phyloP scores from a whole-genome alignment of 2,329 filamentous ascomycete genomes.

The Fusarium sp. region DNA sequence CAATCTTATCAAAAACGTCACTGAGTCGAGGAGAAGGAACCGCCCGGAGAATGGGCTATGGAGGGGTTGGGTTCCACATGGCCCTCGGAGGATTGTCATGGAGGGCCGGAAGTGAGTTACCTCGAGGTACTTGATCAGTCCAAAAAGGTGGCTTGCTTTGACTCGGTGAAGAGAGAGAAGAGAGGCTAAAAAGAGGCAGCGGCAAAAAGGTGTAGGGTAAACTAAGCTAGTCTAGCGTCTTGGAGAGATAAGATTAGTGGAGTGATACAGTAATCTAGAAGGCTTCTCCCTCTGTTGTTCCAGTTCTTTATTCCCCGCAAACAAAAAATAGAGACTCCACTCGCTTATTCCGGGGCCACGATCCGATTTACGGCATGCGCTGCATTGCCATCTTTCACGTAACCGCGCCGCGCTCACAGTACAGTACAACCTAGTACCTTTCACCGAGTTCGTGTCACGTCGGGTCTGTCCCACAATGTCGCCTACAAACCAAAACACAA shows the following conservation, averaged over 20 bases:
- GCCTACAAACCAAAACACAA: slow-evolving; percentile 11
- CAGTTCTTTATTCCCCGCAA: slow-evolving; percentile 32
- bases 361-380: slow-evolving; percentile 30
- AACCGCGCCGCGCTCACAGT: slow-evolving; percentile 20
- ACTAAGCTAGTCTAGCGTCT: neutral
- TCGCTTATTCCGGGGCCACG: slow-evolving; percentile 38
- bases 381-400: neutral
- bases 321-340: slow-evolving; percentile 30
- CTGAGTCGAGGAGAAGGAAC: slow-evolving; percentile 30
- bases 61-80: slow-evolving; percentile 19
- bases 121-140: slow-evolving; percentile 29
- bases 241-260: neutral
- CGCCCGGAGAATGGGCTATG: neutral
- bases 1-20: slow-evolving; percentile 33
- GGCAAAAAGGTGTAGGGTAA: slow-evolving; percentile 27
- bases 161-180: slow-evolving; percentile 6
- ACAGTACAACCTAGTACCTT: neutral
- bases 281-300: neutral
- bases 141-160: neutral
- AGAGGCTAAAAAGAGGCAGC: neutral
- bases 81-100: slow-evolving; percentile 9
- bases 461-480: neutral
- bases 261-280: slow-evolving; percentile 14
- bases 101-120: slow-evolving; percentile 29
- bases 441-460: neutral